A percentile compares a stretch with the other conserved stretches of the same genome.
These are phyloP conservation scores for Schizosaccharomyces octosporus DNA, from an alignment of 805 yeast genomes.

Conservation along the genomic window DNA sequence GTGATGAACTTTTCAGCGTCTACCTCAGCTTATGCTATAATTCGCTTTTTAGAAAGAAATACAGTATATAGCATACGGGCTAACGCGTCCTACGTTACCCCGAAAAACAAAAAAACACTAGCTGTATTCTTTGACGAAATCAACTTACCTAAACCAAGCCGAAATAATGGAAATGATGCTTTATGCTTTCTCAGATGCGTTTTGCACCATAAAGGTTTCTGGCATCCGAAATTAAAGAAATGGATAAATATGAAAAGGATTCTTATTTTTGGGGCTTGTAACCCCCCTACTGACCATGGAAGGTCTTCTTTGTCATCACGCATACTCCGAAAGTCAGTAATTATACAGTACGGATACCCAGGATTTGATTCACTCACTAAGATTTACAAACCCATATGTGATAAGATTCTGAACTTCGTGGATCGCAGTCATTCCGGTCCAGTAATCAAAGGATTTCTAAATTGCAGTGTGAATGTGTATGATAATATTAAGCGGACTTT, in stretches of 20 bases:
- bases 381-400: constrained; percentile 29
- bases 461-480: too few relatives aligned
- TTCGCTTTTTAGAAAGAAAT: constrained; percentile 44
- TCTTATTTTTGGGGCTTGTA: constrained; percentile 87
- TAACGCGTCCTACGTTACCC: constrained; percentile 30
- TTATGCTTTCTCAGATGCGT: constrained; percentile 52
- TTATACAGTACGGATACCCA: constrained; percentile 63
- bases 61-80: constrained; percentile 34
- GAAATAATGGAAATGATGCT: constrained; percentile 47
- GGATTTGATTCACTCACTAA: constrained; percentile 31
- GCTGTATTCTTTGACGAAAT: constrained; percentile 82
- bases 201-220: constrained; percentile 51
- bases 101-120: constrained; percentile 39
- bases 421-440: too few relatives aligned
- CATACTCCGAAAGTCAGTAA: constrained; percentile 38
- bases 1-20: constrained; percentile 68
- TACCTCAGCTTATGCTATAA: constrained; percentile 34
- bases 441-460: too few relatives aligned
- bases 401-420: too few relatives aligned
- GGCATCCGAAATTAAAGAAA: constrained; percentile 30
- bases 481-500: too few relatives aligned
- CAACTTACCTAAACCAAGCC: constrained; percentile 51
- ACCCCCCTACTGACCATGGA: constrained; percentile 66
- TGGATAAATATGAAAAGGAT: constrained; percentile 47
- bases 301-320: constrained; percentile 32